Evolutionary conservation across 805 yeast species (phyloP).

Genomic region (Wickerhamiella sergipiensis): DNA sequence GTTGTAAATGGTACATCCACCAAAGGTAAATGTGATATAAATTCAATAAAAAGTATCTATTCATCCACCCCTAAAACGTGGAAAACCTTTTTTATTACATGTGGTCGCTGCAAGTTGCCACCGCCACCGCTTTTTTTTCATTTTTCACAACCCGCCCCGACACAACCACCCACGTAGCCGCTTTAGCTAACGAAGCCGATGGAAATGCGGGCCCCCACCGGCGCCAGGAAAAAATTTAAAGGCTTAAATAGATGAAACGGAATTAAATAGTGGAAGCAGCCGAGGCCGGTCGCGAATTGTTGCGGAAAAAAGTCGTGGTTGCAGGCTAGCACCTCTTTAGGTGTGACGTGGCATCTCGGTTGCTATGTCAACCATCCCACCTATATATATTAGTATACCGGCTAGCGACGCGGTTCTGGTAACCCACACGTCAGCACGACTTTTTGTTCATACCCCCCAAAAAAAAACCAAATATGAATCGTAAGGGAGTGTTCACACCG

Average conservation of each 20-base stretch:
- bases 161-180: not conserved
- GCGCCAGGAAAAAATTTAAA: not conserved
- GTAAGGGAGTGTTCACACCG: slow-evolving; percentile 13
- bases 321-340: not conserved
- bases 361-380: not conserved
- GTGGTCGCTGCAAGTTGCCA: not conserved
- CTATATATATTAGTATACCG: not conserved
- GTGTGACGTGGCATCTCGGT: not conserved
- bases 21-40: too few relatives aligned
- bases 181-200: not conserved
- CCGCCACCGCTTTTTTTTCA: not conserved
- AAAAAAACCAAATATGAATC: not conserved
- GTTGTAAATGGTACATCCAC: too few relatives aligned
- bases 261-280: too few relatives aligned
- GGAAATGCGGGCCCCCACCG: not conserved
- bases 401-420: not conserved
- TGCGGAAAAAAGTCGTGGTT: not conserved
- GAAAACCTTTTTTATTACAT: too few relatives aligned
- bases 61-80: too few relatives aligned
- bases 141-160: too few relatives aligned
- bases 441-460: not conserved
- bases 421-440: not conserved
- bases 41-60: too few relatives aligned
- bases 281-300: too few relatives aligned
- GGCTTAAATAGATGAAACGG: not conserved